phyloP scores from a whole-genome alignment of 768 basidiomycete genomes.

The Infundibulicybe gibba region DNA sequence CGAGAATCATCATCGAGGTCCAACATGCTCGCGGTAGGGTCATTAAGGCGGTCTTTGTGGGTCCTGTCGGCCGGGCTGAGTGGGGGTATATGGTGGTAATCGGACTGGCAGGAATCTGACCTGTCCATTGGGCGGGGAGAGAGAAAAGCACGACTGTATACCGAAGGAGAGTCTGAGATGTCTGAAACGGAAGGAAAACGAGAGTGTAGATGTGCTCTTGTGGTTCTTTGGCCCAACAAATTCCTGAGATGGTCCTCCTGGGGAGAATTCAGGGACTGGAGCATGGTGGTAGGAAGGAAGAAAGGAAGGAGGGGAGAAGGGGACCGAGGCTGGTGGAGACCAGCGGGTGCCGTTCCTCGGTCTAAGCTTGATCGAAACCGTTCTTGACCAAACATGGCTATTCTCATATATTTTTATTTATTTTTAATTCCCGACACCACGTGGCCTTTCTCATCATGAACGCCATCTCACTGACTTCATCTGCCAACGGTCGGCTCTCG shows the following conservation, averaged over 20 bases:
- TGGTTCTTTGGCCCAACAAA: conserved; percentile 50
- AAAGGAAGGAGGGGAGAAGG: conserved; percentile 9
- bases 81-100: conserved; percentile 18
- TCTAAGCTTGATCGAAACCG: neutral
- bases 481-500: conserved; percentile 63
- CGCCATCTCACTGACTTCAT: conserved; percentile 40
- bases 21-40: conserved; percentile 47
- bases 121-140: conserved; percentile 43
- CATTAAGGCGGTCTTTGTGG: conserved; percentile 37
- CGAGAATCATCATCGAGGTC: conserved; percentile 55
- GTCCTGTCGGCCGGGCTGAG: conserved; percentile 10
- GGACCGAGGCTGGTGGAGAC: conserved; percentile 1
- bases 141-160: conserved; percentile 60
- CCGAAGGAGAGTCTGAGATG: conserved; percentile 63
- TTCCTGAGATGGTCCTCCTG: conserved; percentile 42
- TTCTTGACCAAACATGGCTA: neutral
- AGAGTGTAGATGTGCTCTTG: conserved; percentile 43
- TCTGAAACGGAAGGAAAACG: conserved; percentile 56
- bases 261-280: conserved; percentile 33
- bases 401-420: conserved; percentile 2
- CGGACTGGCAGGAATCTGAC: conserved; percentile 22
- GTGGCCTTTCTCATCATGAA: neutral
- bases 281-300: conserved; percentile 29
- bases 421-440: conserved; percentile 3
- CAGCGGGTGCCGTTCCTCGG: conserved; percentile 1